Evolutionary conservation across 1,139 yeast species (phyloP), one percentile per base, ranked within the genome.

Genomic region (Yamadazyma conglobata): DNA sequence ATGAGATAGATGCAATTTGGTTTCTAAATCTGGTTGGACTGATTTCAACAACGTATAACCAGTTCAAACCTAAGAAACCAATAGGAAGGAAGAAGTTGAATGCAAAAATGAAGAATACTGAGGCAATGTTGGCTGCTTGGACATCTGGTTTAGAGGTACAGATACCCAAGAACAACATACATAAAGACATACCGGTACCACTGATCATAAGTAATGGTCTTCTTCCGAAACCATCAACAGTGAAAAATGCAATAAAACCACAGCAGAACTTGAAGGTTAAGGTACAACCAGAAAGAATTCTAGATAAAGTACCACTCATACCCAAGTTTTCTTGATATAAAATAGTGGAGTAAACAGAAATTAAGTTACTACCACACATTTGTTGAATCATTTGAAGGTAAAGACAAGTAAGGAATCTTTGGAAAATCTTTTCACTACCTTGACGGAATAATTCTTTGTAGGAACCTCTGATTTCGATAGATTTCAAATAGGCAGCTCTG

Each of bases 181-280:
- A 47, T 6, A 52, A 21, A 4, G 58, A 50, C 48, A 67, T 58
- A 38, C 77, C 79, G 25, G 56, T 49, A 13, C 80, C 75, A 40
- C 81, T 80, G 41, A 58, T 56, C 35, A 74, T 54, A 42, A 76
- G 47, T 24, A 74, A 49, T 4, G 59, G 42, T 43, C 81, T 60
- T 53, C 81, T 64, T 28, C 82, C 82, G 22, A 69, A 48, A 48
- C 68, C 68, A 46, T 77, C 82, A 42, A 73, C 58, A 3, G 70
- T 54, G 37, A 52, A 62, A 43, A 60, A 54, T 0, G 74, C 64
- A 21, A 68, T 44, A 34, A 62, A 53, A 0, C 77, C 64, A 2
- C 67, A 70, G 30, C 68, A 35, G 27, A 55, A 50, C 37, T 56
- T 54, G 27, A 54, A 59, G 5, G 58, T 52, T 24, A 56, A 58